These are phyloP conservation scores for Hypoxylon trugodes DNA, from an alignment of 495 filamentous ascomycete species.

Conservation along the genomic window DNA sequence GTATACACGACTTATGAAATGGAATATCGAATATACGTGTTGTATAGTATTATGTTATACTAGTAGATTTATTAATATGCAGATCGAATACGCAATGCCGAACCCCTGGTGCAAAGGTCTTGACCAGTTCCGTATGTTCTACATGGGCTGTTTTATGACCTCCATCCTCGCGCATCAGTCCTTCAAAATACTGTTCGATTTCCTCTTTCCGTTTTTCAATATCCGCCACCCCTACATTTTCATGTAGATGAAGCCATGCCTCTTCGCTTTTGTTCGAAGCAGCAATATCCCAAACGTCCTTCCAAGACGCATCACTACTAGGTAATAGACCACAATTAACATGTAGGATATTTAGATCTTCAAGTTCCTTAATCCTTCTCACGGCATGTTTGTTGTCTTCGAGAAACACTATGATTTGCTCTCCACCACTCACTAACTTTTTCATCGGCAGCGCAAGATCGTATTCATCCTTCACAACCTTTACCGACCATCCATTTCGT, in stretches of 20 bases:
- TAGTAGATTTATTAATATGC: constrained; percentile 52
- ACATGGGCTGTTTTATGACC: constrained; percentile 50
- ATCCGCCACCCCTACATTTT: constrained; percentile 75
- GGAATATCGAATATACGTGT: neutral
- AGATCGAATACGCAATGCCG: constrained; percentile 91
- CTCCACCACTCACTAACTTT: constrained; percentile 41
- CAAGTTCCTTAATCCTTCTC: constrained; percentile 50
- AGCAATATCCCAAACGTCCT: constrained; percentile 64
- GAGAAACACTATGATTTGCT: constrained; percentile 70
- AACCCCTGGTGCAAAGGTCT: constrained; percentile 91
- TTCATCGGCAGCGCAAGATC: constrained; percentile 37
- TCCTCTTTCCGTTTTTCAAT: constrained; percentile 64
- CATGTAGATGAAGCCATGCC: constrained; percentile 85
- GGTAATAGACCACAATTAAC: constrained; percentile 87
- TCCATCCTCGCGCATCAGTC: constrained; percentile 38
- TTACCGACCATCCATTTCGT: constrained; percentile 70
- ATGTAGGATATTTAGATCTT: constrained; percentile 56
- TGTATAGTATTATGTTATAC: constrained; percentile 30
- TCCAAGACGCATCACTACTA: constrained; percentile 70
- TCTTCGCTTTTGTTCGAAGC: constrained; percentile 20
- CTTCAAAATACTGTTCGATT: constrained; percentile 51
- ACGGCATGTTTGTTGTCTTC: constrained; percentile 71
- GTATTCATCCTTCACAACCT: constrained; percentile 54
- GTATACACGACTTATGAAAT: constrained; percentile 18
- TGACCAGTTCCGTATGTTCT: constrained; percentile 80